Conservation (phyloP, 1,139 yeast genomes). For the Nematodospora anomalae region DNA sequence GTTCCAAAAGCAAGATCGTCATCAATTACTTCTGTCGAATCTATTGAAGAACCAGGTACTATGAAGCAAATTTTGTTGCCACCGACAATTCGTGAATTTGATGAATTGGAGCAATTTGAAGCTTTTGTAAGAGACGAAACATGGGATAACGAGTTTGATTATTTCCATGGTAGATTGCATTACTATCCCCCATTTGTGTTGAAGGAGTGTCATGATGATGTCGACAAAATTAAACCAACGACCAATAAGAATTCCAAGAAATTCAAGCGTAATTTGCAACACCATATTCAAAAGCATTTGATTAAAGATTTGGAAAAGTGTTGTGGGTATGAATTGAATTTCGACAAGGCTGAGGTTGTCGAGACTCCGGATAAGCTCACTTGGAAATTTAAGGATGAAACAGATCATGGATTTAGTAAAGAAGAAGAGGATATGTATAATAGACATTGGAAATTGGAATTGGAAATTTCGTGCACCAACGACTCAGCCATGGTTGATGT, state of each 20-base stretch:
- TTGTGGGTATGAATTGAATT: conserved; percentile 57
- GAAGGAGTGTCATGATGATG: conserved; percentile 65
- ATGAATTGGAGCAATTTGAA: conserved; percentile 63
- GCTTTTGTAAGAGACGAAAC: conserved; percentile 67
- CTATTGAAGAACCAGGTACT: conserved; percentile 28
- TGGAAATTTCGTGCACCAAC: conserved; percentile 58
- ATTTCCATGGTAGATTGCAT: conserved; percentile 62
- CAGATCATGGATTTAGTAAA: conserved; percentile 54
- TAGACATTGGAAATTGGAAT: conserved; percentile 59
- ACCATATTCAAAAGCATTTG: conserved; percentile 71
- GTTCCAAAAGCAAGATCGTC: conserved; percentile 38
- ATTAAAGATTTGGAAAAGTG: conserved; percentile 63
- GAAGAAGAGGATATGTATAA: conserved; percentile 45
- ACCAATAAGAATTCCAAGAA: conserved; percentile 70
- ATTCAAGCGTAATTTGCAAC: conserved; percentile 72
- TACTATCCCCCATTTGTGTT: conserved; percentile 75
- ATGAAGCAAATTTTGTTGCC: conserved; percentile 34
- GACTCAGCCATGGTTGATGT: conserved; percentile 63
- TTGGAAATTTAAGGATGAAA: conserved; percentile 56
- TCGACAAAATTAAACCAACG: conserved; percentile 72
- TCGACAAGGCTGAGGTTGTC: conserved; percentile 49
- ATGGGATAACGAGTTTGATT: conserved; percentile 73
- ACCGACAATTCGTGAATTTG: conserved; percentile 54
- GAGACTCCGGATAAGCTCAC: conserved; percentile 47
- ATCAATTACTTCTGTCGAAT: conserved; percentile 35